Evolutionary conservation across 345 rosid genomes (phyloP).

Genomic region (Bruguiera parviflora): DNA sequence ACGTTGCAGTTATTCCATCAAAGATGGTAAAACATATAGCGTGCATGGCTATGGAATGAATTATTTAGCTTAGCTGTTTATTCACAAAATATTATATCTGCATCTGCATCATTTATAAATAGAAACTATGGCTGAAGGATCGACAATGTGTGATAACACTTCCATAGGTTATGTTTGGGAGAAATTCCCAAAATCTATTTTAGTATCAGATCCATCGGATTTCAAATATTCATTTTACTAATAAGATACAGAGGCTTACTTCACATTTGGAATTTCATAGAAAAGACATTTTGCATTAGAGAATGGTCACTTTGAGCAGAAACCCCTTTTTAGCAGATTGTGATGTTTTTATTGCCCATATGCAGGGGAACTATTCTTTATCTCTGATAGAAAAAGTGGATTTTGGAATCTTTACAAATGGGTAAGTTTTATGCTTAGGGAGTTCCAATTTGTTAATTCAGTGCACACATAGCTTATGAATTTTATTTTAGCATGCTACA

Average conservation of each 20-base stretch:
- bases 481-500: not conserved
- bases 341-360: constrained; percentile 11
- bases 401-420: constrained; percentile 95
- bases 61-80: not conserved
- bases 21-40: constrained; percentile 2
- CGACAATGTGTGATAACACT: not conserved
- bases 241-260: too few relatives aligned
- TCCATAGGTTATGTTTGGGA: not conserved
- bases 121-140: not conserved
- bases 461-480: not conserved
- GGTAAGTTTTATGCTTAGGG: constrained; percentile 41
- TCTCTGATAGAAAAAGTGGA: constrained; percentile 71
- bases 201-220: not conserved
- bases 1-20: too few relatives aligned
- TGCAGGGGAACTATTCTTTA: constrained; percentile 89
- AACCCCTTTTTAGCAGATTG: not conserved
- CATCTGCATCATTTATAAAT: not conserved
- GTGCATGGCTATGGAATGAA: not conserved
- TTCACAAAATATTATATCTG: not conserved
- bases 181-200: not conserved
- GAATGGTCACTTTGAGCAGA: too few relatives aligned
- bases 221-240: too few relatives aligned
- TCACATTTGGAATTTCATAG: too few relatives aligned
- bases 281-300: too few relatives aligned
- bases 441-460: not conserved